These are phyloP conservation scores for Citrullus amarus DNA, from an alignment of 306 rosid genomes.

Conservation along the genomic window DNA sequence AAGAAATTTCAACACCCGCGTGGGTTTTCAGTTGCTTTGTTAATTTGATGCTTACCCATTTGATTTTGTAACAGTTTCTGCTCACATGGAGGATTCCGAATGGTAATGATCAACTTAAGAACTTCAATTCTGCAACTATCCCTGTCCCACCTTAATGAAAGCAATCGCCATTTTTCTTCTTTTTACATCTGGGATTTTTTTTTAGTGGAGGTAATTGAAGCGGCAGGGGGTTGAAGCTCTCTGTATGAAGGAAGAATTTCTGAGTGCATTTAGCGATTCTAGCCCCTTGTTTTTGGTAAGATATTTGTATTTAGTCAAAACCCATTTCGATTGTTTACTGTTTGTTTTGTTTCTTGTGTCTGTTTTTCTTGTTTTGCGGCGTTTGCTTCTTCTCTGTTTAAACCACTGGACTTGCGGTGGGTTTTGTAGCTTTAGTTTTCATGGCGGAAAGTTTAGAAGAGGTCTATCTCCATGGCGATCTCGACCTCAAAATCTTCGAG, in stretches of 20 bases:
- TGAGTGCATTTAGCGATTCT: background rate
- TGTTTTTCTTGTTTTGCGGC: background rate
- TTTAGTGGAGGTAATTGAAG: background rate
- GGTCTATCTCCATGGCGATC: conserved; percentile 76
- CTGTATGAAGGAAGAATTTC: background rate
- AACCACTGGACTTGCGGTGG: background rate
- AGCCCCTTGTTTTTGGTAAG: background rate
- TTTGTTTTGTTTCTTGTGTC: background rate
- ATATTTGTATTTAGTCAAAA: background rate
- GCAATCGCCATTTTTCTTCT: background rate
- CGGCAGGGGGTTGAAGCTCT: background rate
- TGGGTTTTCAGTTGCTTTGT: background rate
- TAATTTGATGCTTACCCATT: background rate
- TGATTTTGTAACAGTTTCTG: background rate
- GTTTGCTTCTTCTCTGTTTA: background rate
- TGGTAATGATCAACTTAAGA: background rate
- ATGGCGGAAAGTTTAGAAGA: conserved; percentile 40
- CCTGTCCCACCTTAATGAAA: background rate
- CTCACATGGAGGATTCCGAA: background rate
- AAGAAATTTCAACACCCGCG: background rate
- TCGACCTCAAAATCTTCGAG: conserved; percentile 44
- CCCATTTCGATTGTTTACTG: background rate
- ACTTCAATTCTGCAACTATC: conserved; percentile 3
- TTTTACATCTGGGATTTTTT: background rate
- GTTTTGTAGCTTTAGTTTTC: background rate